phyloP scores from a whole-genome alignment of 129 eudicot genomes.

The Escallonia rubra region DNA sequence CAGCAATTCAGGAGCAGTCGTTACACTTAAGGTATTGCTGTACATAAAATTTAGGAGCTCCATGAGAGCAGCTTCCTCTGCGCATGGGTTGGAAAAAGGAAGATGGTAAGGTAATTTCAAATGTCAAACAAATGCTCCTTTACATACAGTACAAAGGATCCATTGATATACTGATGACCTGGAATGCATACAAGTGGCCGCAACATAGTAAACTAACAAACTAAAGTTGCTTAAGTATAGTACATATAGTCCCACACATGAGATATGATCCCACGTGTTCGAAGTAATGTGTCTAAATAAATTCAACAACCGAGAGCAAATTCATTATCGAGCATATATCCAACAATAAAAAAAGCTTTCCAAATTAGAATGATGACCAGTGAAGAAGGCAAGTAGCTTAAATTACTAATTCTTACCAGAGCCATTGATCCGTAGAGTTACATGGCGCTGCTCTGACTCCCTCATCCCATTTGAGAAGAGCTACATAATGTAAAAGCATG shows the following conservation, averaged over 20 bases:
- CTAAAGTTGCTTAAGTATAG: too few species aligned
- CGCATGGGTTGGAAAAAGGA: constrained; percentile 15
- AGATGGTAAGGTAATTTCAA: too few species aligned
- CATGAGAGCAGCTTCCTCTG: constrained; percentile 84
- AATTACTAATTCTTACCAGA: constrained; percentile 38
- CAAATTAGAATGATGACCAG: neutral
- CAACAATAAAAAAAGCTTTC: too few species aligned
- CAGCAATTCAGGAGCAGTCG: constrained; percentile 53
- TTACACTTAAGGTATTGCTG: constrained; percentile 59
- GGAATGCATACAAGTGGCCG: neutral
- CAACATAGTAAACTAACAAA: neutral
- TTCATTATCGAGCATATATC: too few species aligned
- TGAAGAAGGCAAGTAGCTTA: neutral
- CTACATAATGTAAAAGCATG: constrained; percentile 25
- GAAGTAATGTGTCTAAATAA: too few species aligned
- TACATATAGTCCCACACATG: too few species aligned
- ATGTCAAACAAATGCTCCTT: too few species aligned
- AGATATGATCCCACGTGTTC: too few species aligned
- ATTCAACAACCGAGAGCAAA: too few species aligned
- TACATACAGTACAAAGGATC: neutral
- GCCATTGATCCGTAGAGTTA: constrained; percentile 67
- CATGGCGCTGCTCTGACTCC: constrained; percentile 86
- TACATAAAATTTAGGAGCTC: constrained; percentile 83
- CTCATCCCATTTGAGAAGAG: constrained; percentile 88
- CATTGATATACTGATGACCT: neutral